Conservation (phyloP, 495 filamentous ascomycete genomes). For the Sordaria brevicollis region DNA sequence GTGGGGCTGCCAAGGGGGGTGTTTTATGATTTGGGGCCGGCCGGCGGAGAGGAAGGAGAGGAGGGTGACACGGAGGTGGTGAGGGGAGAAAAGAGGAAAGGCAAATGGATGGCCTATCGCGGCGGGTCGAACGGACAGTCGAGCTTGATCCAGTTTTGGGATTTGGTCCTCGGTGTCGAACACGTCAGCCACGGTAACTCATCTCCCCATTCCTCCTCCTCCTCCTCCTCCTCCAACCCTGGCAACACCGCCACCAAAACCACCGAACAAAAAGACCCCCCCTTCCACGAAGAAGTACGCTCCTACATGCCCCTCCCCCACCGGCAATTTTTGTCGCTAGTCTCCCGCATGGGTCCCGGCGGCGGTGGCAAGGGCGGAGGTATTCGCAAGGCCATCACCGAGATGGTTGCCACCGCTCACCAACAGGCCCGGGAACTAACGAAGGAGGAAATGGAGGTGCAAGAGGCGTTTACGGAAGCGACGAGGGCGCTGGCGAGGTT, state of each 20-base stretch:
- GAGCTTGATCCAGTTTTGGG: constrained; percentile 90
- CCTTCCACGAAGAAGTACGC: constrained; percentile 86
- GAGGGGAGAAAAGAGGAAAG: constrained; percentile 19
- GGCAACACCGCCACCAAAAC: constrained; percentile 50
- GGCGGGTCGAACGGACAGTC: constrained; percentile 95
- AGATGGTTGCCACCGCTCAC: not conserved
- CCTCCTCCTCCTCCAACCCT: not conserved
- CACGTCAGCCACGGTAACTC: constrained; percentile 31
- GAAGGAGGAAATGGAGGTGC: constrained; percentile 50
- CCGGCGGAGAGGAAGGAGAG: constrained; percentile 77
- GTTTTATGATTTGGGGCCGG: constrained; percentile 77
- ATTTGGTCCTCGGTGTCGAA: constrained; percentile 81
- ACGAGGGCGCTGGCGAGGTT: constrained; percentile 71
- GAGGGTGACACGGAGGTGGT: constrained; percentile 44
- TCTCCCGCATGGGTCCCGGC: constrained; percentile 41
- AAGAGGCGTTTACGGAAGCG: constrained; percentile 66
- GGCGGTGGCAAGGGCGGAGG: constrained; percentile 5
- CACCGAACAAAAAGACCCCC: constrained; percentile 68
- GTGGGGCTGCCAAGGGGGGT: constrained; percentile 83
- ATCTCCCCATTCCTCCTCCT: not conserved
- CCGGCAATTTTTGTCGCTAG: constrained; percentile 65
- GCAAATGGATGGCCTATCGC: constrained; percentile 65
- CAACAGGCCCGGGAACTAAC: constrained; percentile 48
- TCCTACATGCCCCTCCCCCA: constrained; percentile 88
- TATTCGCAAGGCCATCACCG: constrained; percentile 4